phyloP scores from a whole-genome alignment of 2,329 filamentous ascomycete species.

The Colletotrichum sp. region DNA sequence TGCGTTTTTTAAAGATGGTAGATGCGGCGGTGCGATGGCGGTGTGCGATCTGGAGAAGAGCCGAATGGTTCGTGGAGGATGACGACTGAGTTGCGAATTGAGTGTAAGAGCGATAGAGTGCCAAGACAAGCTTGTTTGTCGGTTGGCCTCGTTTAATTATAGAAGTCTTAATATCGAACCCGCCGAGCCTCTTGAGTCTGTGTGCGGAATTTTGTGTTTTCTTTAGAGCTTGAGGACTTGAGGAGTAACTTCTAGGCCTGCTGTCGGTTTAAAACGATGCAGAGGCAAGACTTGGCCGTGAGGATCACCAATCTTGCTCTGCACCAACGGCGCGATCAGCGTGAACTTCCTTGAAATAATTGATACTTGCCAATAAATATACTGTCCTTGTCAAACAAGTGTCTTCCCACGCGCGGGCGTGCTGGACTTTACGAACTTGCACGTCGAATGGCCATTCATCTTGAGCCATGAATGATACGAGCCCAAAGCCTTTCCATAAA shows the following conservation, averaged over 20 bases:
- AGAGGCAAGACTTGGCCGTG: background rate
- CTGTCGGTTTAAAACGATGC: background rate
- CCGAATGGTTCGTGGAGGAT: background rate
- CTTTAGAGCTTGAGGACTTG: background rate
- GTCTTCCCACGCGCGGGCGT: background rate
- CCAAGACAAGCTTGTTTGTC: background rate
- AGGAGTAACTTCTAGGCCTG: background rate
- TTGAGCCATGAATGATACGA: background rate
- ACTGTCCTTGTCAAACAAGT: background rate
- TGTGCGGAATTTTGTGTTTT: background rate
- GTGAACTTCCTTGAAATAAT: background rate
- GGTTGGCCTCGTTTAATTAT: background rate
- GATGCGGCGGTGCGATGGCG: background rate
- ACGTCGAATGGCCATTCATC: background rate
- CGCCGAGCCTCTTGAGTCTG: background rate
- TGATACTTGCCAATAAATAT: background rate
- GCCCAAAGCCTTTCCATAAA: background rate
- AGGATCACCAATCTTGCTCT: background rate
- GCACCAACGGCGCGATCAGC: background rate
- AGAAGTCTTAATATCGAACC: background rate
- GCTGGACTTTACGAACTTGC: background rate
- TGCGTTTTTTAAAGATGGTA: background rate
- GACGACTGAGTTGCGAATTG: background rate
- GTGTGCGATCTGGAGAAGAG: background rate
- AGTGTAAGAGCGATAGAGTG: background rate